These are phyloP conservation scores for Aspergillus campestris DNA, from an alignment of 495 filamentous ascomycete genomes.

Conservation along the genomic window DNA sequence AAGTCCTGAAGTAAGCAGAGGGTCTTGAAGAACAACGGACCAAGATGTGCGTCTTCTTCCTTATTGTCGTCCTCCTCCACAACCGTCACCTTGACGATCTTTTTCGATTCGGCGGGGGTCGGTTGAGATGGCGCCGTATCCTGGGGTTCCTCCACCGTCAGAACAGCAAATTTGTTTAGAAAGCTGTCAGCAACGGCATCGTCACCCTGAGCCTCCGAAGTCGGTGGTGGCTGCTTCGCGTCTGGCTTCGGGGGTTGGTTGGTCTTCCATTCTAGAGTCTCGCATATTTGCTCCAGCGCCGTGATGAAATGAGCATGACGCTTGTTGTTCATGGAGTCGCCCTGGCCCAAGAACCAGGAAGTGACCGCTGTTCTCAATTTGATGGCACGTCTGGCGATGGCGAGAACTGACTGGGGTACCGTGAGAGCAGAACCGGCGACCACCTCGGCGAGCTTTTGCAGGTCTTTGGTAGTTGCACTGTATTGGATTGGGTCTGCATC, in stretches of 20 bases:
- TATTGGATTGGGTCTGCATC: slow-evolving; percentile 13
- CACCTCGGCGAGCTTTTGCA: slow-evolving; percentile 22
- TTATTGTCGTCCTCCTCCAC: slow-evolving; percentile 20
- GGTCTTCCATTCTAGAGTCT: slow-evolving; percentile 20
- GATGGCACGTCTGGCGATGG: slow-evolving; percentile 20
- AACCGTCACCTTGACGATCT: slow-evolving; percentile 17
- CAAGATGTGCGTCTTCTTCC: slow-evolving; percentile 8
- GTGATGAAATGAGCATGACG: slow-evolving; percentile 23
- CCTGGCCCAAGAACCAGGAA: slow-evolving; percentile 23
- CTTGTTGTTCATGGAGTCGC: slow-evolving; percentile 11
- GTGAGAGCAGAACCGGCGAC: slow-evolving; percentile 16
- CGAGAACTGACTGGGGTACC: slow-evolving; percentile 17
- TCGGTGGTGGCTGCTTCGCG: slow-evolving; percentile 8
- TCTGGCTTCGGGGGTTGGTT: slow-evolving; percentile 11
- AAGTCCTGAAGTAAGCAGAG: slow-evolving; percentile 22
- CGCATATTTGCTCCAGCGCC: slow-evolving; percentile 19
- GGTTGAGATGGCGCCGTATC: slow-evolving; percentile 9
- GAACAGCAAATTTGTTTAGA: slow-evolving; percentile 21
- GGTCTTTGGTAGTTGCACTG: slow-evolving; percentile 15
- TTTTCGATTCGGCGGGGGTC: slow-evolving; percentile 8
- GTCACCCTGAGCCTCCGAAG: slow-evolving; percentile 4
- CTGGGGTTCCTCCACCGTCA: slow-evolving; percentile 26
- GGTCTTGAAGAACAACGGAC: slow-evolving; percentile 19
- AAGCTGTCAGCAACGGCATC: slow-evolving; percentile 12
- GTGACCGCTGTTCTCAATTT: slow-evolving; percentile 22